Evolutionary conservation across 495 filamentous ascomycete genomes (phyloP).

Genomic region (Cercophora samala): DNA sequence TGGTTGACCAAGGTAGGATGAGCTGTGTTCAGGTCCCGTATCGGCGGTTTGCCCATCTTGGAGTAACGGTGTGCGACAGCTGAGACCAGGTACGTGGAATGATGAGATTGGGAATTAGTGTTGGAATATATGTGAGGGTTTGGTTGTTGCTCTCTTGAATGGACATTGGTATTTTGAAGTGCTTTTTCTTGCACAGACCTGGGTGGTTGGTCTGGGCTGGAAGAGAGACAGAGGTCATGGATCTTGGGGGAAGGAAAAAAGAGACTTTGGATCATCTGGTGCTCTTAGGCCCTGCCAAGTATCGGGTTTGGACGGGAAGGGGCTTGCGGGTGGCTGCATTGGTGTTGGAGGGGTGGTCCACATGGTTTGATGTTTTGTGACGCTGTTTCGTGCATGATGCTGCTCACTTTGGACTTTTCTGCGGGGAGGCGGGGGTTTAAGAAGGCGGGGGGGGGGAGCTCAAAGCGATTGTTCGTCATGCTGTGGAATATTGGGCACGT

Average conservation of each 20-base stretch:
- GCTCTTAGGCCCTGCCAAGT: too few species aligned
- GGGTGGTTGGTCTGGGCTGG: neutral
- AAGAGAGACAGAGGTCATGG: neutral
- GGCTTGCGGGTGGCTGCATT: neutral
- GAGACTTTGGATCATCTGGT: neutral
- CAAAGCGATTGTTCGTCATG: neutral
- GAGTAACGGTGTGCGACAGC: conserved; percentile 1
- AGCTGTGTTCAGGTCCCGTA: conserved; percentile 2
- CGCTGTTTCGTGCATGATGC: neutral
- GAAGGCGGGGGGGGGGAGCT: neutral
- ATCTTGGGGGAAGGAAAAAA: neutral
- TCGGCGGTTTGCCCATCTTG: conserved; percentile 11
- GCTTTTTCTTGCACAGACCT: neutral
- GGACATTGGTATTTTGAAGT: neutral
- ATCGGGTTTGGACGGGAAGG: neutral
- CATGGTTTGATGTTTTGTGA: neutral
- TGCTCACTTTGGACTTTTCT: neutral
- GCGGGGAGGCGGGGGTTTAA: neutral
- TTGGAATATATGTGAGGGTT: neutral
- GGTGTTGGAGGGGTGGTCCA: neutral
- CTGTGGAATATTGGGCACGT: neutral
- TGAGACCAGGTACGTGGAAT: neutral
- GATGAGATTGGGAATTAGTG: neutral
- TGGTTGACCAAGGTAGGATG: neutral
- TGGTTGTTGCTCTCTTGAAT: neutral